These are phyloP conservation scores for Penicillium concentricum DNA, from an alignment of 2,329 filamentous ascomycete species.

Conservation along the genomic window DNA sequence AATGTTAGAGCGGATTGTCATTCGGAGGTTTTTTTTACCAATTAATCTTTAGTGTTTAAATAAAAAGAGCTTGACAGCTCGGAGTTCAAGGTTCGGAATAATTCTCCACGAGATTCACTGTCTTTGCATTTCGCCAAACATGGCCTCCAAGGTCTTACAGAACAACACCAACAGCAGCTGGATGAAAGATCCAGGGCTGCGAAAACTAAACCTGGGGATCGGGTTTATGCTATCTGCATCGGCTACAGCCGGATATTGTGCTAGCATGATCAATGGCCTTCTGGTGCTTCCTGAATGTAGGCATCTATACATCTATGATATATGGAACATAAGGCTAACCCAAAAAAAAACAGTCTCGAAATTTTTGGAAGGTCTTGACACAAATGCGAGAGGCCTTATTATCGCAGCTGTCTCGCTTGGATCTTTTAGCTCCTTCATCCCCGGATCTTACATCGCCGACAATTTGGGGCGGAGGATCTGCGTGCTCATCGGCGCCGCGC, in stretches of 20 bases:
- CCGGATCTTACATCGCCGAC: conserved; percentile 35
- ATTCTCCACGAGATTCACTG: neutral
- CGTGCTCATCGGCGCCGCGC: conserved; percentile 42
- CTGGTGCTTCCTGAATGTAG: conserved; percentile 25
- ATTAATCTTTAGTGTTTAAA: conserved; percentile 8
- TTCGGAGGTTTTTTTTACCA: conserved; percentile 7
- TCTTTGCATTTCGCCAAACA: neutral
- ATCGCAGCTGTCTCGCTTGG: conserved; percentile 26
- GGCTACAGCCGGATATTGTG: conserved; percentile 26
- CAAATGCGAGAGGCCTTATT: conserved; percentile 19
- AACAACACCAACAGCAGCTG: conserved; percentile 12
- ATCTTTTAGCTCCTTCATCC: conserved; percentile 23
- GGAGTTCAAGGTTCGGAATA: neutral
- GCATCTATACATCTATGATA: neutral
- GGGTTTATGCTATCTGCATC: conserved; percentile 25
- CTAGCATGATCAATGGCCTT: conserved; percentile 26
- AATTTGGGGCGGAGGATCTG: conserved; percentile 46
- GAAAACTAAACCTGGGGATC: conserved; percentile 23
- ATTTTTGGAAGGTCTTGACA: conserved; percentile 16
- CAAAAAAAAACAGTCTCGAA: conserved; percentile 7
- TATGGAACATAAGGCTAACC: neutral
- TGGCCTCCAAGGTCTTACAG: conserved; percentile 8
- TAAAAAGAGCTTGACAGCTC: conserved; percentile 12
- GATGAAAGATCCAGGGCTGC: conserved; percentile 15
- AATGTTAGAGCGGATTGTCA: conserved; percentile 4